Evolutionary conservation across 345 rosid species (phyloP), one percentile per base, ranked within the genome.

Genomic region (Ceriops tagal): DNA sequence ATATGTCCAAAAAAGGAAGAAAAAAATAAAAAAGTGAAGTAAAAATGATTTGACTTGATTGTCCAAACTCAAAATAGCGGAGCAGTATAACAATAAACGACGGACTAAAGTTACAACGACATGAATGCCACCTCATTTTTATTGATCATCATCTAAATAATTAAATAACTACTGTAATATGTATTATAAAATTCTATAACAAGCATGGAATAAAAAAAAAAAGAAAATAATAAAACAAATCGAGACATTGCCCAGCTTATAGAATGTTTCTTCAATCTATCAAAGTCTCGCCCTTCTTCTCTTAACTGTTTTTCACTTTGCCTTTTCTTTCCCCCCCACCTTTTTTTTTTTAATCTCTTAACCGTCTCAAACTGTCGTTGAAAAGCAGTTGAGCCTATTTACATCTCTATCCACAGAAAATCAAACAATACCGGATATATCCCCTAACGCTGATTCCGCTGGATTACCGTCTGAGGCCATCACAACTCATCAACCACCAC

Each of bases 321-420:
- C 70, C 63, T 66, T 77, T 71, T 61, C 53, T 55, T 68, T 68
- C 15, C 37, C 47, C 62, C 26, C 26, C 26, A 1, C 26, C 16
- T 37, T 39, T 61, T 61, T 35, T 62, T 27, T 58, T 67, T 67
- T 47, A 68, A 47, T 68, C 67, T 32, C 49, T 65, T 74, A 73
- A 79, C 82, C 75, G 78, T 79, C 73, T 58, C 72, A 60, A 53
- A 69, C 71, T 61, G 57, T 75, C 73, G 82, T 80, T 85, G 86
- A 81, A 85, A 82, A 73, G 69, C 86, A 76, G 85, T 72, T 70
- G 73, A 75, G 34, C 57, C 78, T 91, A 89, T 85, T 79, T 88
- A 88, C 95, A 87, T 65, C 75, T 76, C 77, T 79, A 76, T 69
- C 83, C 77, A 74, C 43, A 52, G 67, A 35, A 61, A 58, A 34